Conservation (phyloP, 768 basidiomycete genomes). For the Boletellus ananiceps region DNA sequence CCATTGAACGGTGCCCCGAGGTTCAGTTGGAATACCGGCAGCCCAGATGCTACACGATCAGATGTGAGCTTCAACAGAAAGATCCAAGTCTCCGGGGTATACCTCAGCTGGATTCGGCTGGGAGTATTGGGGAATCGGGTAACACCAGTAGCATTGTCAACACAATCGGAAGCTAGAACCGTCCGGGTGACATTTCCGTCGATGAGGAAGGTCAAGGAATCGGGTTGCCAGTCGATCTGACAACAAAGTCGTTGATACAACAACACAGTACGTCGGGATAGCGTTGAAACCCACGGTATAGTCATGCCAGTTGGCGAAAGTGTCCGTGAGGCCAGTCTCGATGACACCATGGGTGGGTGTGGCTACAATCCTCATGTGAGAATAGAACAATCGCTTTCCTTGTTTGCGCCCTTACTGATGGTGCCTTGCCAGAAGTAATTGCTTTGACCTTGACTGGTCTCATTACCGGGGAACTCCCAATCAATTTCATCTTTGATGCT, state of each 20-base stretch:
- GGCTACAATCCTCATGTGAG: conserved; percentile 28
- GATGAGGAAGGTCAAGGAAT: conserved; percentile 59
- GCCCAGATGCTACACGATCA: conserved; percentile 60
- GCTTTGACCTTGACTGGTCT: conserved; percentile 63
- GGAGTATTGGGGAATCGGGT: conserved; percentile 72
- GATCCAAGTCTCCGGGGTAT: conserved; percentile 6
- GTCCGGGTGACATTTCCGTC: conserved; percentile 72
- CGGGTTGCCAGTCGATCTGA: conserved; percentile 79
- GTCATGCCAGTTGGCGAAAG: conserved; percentile 68
- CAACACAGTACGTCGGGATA: not conserved
- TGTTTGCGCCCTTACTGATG: conserved; percentile 45
- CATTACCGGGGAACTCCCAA: conserved; percentile 75
- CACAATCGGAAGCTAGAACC: conserved; percentile 53
- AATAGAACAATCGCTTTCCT: not conserved
- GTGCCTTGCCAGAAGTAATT: conserved; percentile 79
- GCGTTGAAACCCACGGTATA: conserved; percentile 51
- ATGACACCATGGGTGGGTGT: conserved; percentile 46
- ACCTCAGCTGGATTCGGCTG: conserved; percentile 78
- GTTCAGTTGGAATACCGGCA: conserved; percentile 59
- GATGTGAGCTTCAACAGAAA: conserved; percentile 1
- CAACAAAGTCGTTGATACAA: not conserved
- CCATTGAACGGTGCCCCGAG: conserved; percentile 74
- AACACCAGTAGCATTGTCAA: conserved; percentile 49
- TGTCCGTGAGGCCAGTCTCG: conserved; percentile 51
- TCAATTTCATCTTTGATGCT: conserved; percentile 84